These are phyloP conservation scores for Vanrija humicola DNA, from an alignment of 1,284 basidiomycete species.

Conservation along the genomic window DNA sequence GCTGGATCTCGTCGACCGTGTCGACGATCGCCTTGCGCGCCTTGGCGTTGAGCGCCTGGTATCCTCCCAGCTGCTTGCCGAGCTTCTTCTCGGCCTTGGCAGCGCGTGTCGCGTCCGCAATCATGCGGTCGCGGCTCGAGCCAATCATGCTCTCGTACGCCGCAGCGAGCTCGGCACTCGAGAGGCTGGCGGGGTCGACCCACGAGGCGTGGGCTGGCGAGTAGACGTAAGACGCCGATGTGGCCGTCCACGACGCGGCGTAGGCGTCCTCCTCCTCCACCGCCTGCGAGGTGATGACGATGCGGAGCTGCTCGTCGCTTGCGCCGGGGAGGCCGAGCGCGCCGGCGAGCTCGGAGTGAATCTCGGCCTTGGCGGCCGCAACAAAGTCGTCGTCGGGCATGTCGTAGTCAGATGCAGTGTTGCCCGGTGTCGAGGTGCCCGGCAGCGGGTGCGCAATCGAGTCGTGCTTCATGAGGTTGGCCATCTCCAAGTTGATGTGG, in stretches of 20 bases:
- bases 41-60: slow-evolving; percentile 70
- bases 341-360: slow-evolving; percentile 75
- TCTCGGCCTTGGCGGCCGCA: slow-evolving; percentile 64
- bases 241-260: slow-evolving; percentile 62
- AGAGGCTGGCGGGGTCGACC: slow-evolving; percentile 63
- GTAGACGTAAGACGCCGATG: slow-evolving; percentile 62
- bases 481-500: slow-evolving; percentile 76
- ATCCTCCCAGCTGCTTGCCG: slow-evolving; percentile 80
- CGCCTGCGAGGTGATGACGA: slow-evolving; percentile 63
- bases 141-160: slow-evolving; percentile 65
- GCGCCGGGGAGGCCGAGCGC: slow-evolving; percentile 81
- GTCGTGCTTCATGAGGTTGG: slow-evolving; percentile 78
- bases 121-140: slow-evolving; percentile 67
- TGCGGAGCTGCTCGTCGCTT: slow-evolving; percentile 67
- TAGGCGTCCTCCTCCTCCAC: slow-evolving; percentile 59
- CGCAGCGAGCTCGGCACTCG: slow-evolving; percentile 58
- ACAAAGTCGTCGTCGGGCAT: slow-evolving; percentile 74
- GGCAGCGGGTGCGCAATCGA: slow-evolving; percentile 82
- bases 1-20: slow-evolving; percentile 66
- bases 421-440: slow-evolving; percentile 72
- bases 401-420: slow-evolving; percentile 66
- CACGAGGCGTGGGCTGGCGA: slow-evolving; percentile 60
- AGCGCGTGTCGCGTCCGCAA: slow-evolving; percentile 74
- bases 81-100: slow-evolving; percentile 91
- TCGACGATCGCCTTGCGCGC: slow-evolving; percentile 64